Evolutionary conservation across 108 stramenopile genomes (phyloP).

Genomic region (Cylindrotheca fusiformis): DNA sequence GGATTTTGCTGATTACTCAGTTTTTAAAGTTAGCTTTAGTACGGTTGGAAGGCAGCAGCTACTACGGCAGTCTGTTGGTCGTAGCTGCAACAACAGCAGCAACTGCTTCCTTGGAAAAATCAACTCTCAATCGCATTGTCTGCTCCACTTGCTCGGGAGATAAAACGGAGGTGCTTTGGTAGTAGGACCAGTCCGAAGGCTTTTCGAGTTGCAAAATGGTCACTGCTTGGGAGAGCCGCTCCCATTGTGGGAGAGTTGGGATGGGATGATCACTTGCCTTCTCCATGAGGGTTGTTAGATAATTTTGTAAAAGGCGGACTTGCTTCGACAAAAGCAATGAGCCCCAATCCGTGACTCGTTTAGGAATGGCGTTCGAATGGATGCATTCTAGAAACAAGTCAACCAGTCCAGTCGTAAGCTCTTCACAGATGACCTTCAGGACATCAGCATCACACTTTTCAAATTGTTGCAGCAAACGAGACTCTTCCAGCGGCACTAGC

Average conservation of each 20-base stretch:
- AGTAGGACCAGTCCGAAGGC: conserved; percentile 71
- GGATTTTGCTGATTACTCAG: too few species aligned
- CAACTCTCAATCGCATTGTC: conserved; percentile 59
- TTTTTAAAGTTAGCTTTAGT: too few species aligned
- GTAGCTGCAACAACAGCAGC: conserved; percentile 15
- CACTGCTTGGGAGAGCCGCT: conserved; percentile 65
- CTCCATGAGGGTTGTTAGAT: conserved; percentile 31
- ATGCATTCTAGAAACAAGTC: conserved; percentile 59
- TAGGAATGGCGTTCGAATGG: conserved; percentile 21
- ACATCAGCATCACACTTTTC: conserved; percentile 70
- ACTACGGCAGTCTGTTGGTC: too few species aligned
- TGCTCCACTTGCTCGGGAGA: conserved; percentile 52
- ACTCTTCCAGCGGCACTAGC: conserved; percentile 51
- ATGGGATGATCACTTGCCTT: conserved; percentile 12
- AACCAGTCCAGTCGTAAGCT: conserved; percentile 43
- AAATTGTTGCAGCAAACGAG: conserved; percentile 49
- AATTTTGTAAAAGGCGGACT: conserved; percentile 67
- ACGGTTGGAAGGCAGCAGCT: too few species aligned
- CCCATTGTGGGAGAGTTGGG: conserved; percentile 52
- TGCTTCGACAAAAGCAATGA: conserved; percentile 80
- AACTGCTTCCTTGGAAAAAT: conserved; percentile 58
- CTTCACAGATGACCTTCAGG: conserved; percentile 26
- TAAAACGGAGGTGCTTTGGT: conserved; percentile 41
- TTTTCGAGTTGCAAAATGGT: conserved; percentile 75
- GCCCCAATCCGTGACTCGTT: conserved; percentile 82